Evolutionary conservation across 2,329 filamentous ascomycete species (phyloP), one percentile per base, ranked within the genome.

Genomic region (Monosporascus ibericus): DNA sequence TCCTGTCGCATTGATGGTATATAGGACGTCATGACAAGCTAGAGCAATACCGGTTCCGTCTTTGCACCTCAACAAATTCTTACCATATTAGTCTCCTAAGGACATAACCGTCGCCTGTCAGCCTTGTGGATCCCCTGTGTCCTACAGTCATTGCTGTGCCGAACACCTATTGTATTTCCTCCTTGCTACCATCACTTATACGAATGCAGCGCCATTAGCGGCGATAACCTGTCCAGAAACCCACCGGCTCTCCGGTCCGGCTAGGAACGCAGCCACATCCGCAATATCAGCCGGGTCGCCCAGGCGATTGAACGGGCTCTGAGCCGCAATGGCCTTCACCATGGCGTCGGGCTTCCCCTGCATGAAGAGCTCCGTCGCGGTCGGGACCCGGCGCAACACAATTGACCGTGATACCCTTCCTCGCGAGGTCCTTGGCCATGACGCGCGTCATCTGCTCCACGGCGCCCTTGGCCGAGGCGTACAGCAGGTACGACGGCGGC

Each of bases 391-490:
- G 78, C 1, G 77, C 74, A 17, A 81, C 65, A 11, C 70, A 70
- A 58, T 81, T 80, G 18, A 80, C 77, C 5, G 60, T 64, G 62
- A 83, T 79, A 2, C 75, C 75, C 58, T 73, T 76, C 8, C 67
- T 58, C 1, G 72, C 78, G 22, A 84, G 72, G 50, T 83, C 80
- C 64, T 82, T 84, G 44, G 76, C 72, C 55, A 84, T 64, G 3
- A 76, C 67, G 11, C 79, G 74, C 0, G 75, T 75, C 69, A 84
- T 76, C 63, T 83, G 78, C 63, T 85, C 80, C 38, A 85, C 73
- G 8, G 81, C 78, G 48, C 79, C 81, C 61, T 85, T 85, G 44
- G 77, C 79, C 0, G 75, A 68, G 9, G 70, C 71, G 62, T 85
- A 85, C 8, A 81, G 69, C 17, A 78, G 68, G 56, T 81, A 80